Evolutionary conservation across 192 early-diverging fungal species (phyloP).

Genomic region (Mortierella alpina): DNA sequence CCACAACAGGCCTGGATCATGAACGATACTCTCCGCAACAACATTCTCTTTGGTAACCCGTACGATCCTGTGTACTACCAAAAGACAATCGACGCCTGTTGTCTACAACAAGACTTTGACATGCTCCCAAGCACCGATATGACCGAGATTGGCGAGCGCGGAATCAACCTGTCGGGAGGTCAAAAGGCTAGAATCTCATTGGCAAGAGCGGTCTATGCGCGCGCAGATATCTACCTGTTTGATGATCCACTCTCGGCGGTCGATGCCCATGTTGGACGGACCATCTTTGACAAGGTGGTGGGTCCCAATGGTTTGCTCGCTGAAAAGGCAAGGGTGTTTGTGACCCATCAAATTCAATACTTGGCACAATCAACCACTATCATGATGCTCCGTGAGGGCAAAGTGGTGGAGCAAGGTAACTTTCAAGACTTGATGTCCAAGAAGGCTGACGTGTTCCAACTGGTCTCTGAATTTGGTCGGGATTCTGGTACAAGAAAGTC

Average conservation of each 20-base stretch:
- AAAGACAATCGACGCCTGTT: slow-evolving; percentile 80
- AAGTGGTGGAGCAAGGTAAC: slow-evolving; percentile 72
- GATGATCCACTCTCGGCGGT: slow-evolving; percentile 70
- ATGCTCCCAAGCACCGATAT: slow-evolving; percentile 86
- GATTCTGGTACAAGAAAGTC: no score
- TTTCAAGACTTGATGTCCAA: slow-evolving; percentile 72
- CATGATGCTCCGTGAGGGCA: slow-evolving; percentile 78
- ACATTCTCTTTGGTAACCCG: slow-evolving; percentile 86
- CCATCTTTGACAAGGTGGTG: slow-evolving; percentile 86
- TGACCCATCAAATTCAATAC: slow-evolving; percentile 85
- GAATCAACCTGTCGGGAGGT: slow-evolving; percentile 90
- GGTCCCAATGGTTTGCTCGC: slow-evolving; percentile 84
- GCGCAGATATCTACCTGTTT: slow-evolving; percentile 69
- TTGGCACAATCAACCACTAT: slow-evolving; percentile 72
- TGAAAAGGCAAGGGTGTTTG: slow-evolving; percentile 82
- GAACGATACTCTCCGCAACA: slow-evolving; percentile 90
- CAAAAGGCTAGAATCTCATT: slow-evolving; percentile 79
- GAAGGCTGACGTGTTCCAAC: slow-evolving; percentile 66
- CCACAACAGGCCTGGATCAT: slow-evolving; percentile 87
- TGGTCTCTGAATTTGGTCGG: slow-evolving; percentile 78
- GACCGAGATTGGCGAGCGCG: slow-evolving; percentile 93
- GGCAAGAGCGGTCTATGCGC: slow-evolving; percentile 85
- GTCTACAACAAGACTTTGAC: slow-evolving; percentile 82
- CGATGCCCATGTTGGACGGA: slow-evolving; percentile 68
- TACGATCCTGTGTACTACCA: slow-evolving; percentile 72